Percentiles rank a stretch among this genome's conserved stretches.
phyloP scores from a whole-genome alignment of 2,329 filamentous ascomycete genomes.

The Alternaria atra region DNA sequence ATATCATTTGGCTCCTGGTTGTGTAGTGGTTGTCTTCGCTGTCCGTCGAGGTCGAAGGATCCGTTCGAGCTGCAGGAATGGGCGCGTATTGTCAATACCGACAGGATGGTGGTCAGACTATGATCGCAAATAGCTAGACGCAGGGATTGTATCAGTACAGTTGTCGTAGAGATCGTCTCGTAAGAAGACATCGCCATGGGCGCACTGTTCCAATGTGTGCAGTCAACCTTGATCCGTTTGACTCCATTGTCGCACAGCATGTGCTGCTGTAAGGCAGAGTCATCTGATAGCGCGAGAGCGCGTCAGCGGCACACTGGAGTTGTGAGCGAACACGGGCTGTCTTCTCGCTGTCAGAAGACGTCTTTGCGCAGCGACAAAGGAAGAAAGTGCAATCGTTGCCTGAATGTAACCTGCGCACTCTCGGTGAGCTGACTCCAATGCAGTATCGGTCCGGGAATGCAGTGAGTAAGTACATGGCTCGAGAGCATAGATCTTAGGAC shows the following conservation, averaged over 20 bases:
- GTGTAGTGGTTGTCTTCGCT: conserved; percentile 1
- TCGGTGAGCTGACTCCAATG: not conserved
- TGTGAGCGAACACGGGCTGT: not conserved
- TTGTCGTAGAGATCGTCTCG: not conserved
- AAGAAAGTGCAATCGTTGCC: not conserved
- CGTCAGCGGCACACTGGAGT: not conserved
- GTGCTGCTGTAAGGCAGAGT: conserved; percentile 2
- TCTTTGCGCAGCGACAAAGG: not conserved
- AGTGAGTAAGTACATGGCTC: not conserved
- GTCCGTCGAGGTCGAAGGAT: not conserved
- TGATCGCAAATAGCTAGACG: not conserved
- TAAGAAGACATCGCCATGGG: not conserved
- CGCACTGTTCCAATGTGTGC: not conserved
- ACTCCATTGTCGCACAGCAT: conserved; percentile 5
- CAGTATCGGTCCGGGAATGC: not conserved
- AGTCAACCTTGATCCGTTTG: not conserved
- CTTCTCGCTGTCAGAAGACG: not conserved
- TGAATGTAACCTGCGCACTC: not conserved
- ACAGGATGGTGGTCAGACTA: not conserved
- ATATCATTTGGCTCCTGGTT: conserved; percentile 1
- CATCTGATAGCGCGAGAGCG: conserved; percentile 14
- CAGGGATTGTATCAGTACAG: not conserved
- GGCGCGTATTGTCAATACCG: not conserved
- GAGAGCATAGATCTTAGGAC: not conserved
- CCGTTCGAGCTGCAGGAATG: not conserved